Base-by-base conservation (phyloP, 2,329 filamentous ascomycete genomes). In the Ascosphaera pollenicola region DNA sequence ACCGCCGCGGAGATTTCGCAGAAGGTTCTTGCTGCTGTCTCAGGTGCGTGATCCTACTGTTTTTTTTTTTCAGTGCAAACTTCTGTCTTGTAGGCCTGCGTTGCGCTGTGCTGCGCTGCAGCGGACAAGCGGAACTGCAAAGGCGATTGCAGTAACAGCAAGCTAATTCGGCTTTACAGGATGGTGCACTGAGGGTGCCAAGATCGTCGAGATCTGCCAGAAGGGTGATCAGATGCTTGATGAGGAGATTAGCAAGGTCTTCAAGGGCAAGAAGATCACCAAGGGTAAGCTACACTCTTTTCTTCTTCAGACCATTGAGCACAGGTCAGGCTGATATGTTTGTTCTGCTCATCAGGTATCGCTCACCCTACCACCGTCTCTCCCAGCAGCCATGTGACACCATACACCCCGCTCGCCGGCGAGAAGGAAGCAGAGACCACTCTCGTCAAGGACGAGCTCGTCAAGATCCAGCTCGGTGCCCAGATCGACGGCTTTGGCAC, bases 381-480 rank as follows among this genome's bases (percentile, higher is more conserved):
- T 19, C 89, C 89, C 46, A 80, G 78, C 61, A 79, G 85, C 46
- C 91, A 84, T 63, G 76, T 98, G 59, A 98, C 89, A 41, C 89
- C 89, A 39, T 95, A 94, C 68, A 98, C 89, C 36, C 89, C 89
- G 39, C 69, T 98, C 51, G 75, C 73, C 49, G 75, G 84, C 46
- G 89, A 98, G 58, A 74, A 78, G 56, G 89, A 98, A 66, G 82
- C 87, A 44, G 71, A 69, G 42, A 68, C 70, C 37, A 74, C 76
- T 53, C 69, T 98, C 50, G 81, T 93, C 65, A 70, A 77, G 39
- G 79, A 76, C 45, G 89, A 98, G 65, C 64, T 81, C 44, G 71
- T 93, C 63, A 98, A 98, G 73, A 89, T 98, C 58, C 89, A 98
- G 65, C 74, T 98, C n/a, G 89, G 89, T 54, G 89, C 89, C 39